Evolutionary conservation across 2,329 filamentous ascomycete genomes (phyloP), one percentile per base, ranked within the genome.

Genomic region (Pseudocercospora ulei): DNA sequence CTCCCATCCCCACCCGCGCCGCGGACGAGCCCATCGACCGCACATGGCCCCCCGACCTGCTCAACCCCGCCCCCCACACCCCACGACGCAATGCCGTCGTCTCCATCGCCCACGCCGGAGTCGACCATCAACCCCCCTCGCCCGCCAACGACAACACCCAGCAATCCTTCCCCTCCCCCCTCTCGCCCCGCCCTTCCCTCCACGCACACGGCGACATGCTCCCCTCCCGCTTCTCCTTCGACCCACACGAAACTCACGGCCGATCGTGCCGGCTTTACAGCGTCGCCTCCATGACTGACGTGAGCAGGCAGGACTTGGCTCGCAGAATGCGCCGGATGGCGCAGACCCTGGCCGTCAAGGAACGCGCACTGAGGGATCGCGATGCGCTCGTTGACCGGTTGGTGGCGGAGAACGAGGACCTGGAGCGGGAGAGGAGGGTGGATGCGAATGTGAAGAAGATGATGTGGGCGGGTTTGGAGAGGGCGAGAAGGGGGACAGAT

Each of bases 311-410:
- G 12, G 35, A 43, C 11, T 22, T 39, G n/a, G 17, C 16, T n/a
- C 17, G 14, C 6, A 37, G 31, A 23, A 11, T 42, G 7, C 17
- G 28, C 3, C 16, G 16, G 8, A 38, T 43, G 40, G 35, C 40
- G 4, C 31, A 39, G 19, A 39, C 28, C 7, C 30, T 43, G 13
- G 31, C 41, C n/a, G 9, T 39, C 7, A 38, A 43, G 12, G 41
- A 43, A 11, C 24, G 38, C 3, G 24, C 37, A 3, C 12, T 43
- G 2, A 25, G 18, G n/a, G 36, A 39, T 14, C 34, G 38, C 8
- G 41, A 43, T 23, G 19, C 31, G 4, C 19, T 37, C 23, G 39
- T 43, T 12, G 38, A 43, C 19, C 38, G 41, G 19, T 12, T 43
- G 7, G 35, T 39, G n/a, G 23, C 24, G 7, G 41, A 43, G 33